These are phyloP conservation scores for Globisporangium mamillatum DNA, from an alignment of 352 stramenopile species.

Conservation along the genomic window DNA sequence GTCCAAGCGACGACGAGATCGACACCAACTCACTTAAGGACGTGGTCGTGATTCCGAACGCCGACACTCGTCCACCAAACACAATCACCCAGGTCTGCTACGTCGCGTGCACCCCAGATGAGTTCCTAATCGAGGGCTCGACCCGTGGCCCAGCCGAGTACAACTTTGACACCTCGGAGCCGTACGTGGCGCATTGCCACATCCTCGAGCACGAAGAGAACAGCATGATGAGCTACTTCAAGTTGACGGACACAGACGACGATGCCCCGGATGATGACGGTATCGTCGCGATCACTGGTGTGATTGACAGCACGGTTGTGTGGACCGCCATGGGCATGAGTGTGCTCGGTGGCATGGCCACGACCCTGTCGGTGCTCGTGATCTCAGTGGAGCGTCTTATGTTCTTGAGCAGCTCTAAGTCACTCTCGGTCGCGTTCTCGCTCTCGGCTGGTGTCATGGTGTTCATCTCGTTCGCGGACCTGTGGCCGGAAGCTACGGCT, in stretches of 20 bases:
- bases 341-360: slow-evolving; percentile 66
- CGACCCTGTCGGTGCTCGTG: slow-evolving; percentile 59
- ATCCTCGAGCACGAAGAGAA: slow-evolving; percentile 81
- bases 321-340: slow-evolving; percentile 71
- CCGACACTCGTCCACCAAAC: slow-evolving; percentile 28
- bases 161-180: slow-evolving; percentile 68
- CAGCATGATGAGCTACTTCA: slow-evolving; percentile 69
- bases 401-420: slow-evolving; percentile 54
- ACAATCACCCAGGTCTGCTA: slow-evolving; percentile 71
- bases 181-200: slow-evolving; percentile 76
- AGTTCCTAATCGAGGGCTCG: slow-evolving; percentile 57
- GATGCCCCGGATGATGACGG: slow-evolving; percentile 45
- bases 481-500: slow-evolving; percentile 55
- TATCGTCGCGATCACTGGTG: slow-evolving; percentile 22
- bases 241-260: slow-evolving; percentile 46
- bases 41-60: slow-evolving; percentile 73
- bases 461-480: slow-evolving; percentile 71
- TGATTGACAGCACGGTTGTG: slow-evolving; percentile 54
- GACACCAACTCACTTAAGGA: slow-evolving; percentile 69
- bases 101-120: slow-evolving; percentile 65
- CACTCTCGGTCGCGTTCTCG: slow-evolving; percentile 66
- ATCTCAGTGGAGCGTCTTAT: slow-evolving; percentile 65
- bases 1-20: slow-evolving; percentile 56
- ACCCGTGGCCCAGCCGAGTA: slow-evolving; percentile 51
- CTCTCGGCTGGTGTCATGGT: slow-evolving; percentile 75